Conservation (phyloP, 2,329 filamentous ascomycete genomes). For the Colletotrichum spaethianum region DNA sequence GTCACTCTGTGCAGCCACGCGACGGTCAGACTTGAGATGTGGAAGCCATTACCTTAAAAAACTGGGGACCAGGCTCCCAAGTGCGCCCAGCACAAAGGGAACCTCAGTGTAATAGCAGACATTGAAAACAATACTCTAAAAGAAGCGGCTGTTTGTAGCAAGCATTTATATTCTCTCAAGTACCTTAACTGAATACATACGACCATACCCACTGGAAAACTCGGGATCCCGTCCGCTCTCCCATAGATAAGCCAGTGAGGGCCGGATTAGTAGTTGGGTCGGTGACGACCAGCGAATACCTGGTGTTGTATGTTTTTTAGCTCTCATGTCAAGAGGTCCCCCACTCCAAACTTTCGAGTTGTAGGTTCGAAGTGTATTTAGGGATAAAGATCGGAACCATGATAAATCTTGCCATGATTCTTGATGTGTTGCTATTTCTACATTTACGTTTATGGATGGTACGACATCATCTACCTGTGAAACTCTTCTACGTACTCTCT, state of each 20-base stretch:
- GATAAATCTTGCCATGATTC: neutral
- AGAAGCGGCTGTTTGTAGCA: too few relatives aligned
- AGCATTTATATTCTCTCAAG: too few relatives aligned
- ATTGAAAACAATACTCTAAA: too few relatives aligned
- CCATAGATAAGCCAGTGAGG: constrained; percentile 15
- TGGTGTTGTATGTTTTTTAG: constrained; percentile 13
- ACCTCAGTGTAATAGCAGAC: too few relatives aligned
- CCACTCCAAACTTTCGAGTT: too few relatives aligned
- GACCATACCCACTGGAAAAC: constrained; percentile 18
- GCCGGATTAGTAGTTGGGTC: constrained; percentile 21
- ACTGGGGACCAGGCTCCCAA: neutral
- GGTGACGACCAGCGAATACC: constrained; percentile 20
- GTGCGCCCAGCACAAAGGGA: neutral
- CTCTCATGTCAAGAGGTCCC: too few relatives aligned
- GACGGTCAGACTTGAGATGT: neutral
- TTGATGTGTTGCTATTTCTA: too few relatives aligned
- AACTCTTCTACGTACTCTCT: too few relatives aligned
- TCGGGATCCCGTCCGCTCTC: constrained; percentile 25
- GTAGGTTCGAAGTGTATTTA: too few relatives aligned
- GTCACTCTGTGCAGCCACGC: neutral
- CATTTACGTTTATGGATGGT: too few relatives aligned
- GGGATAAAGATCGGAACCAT: too few relatives aligned
- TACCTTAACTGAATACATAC: neutral
- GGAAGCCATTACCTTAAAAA: neutral
- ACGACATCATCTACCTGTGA: too few relatives aligned